These are phyloP conservation scores for Podospora bellae-mahoneyi DNA, from an alignment of 495 filamentous ascomycete species.

Conservation along the genomic window DNA sequence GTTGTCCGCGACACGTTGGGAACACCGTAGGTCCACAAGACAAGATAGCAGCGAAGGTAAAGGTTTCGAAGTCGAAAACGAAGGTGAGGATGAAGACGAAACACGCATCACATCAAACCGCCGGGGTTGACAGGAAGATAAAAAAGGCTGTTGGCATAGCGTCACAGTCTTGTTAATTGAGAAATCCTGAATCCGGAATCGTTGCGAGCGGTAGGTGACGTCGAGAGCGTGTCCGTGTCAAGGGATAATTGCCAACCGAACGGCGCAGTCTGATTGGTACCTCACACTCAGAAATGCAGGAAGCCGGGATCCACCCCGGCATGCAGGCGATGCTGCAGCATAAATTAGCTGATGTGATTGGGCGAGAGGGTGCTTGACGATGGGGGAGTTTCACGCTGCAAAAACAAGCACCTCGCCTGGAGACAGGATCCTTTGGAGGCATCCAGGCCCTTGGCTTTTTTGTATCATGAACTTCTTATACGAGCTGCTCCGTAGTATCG, in stretches of 20 bases:
- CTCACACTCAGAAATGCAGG: not conserved
- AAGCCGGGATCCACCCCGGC: conserved; percentile 4
- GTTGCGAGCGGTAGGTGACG: conserved; percentile 25
- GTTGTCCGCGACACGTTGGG: not conserved
- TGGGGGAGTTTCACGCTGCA: conserved; percentile 1
- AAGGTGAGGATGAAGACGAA: not conserved
- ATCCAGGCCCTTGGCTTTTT: not conserved
- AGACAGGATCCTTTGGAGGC: not conserved
- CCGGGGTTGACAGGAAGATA: not conserved
- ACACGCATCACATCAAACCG: not conserved
- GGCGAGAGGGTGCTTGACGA: not conserved
- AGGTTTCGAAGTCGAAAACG: not conserved
- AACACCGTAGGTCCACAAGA: not conserved
- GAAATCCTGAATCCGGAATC: conserved; percentile 17
- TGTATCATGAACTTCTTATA: not conserved
- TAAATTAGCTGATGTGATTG: not conserved
- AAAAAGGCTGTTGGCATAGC: not conserved
- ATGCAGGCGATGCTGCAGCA: conserved; percentile 7
- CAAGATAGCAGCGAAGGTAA: not conserved
- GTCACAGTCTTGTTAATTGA: not conserved
- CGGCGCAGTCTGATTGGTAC: conserved; percentile 17
- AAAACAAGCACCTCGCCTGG: not conserved
- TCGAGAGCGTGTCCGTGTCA: conserved; percentile 24
- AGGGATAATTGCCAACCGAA: conserved; percentile 27
- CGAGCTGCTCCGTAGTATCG: not conserved